Evolutionary conservation across 1,284 basidiomycete species (phyloP), one percentile per base, ranked within the genome.

Genomic region (Sparassis latifolia): DNA sequence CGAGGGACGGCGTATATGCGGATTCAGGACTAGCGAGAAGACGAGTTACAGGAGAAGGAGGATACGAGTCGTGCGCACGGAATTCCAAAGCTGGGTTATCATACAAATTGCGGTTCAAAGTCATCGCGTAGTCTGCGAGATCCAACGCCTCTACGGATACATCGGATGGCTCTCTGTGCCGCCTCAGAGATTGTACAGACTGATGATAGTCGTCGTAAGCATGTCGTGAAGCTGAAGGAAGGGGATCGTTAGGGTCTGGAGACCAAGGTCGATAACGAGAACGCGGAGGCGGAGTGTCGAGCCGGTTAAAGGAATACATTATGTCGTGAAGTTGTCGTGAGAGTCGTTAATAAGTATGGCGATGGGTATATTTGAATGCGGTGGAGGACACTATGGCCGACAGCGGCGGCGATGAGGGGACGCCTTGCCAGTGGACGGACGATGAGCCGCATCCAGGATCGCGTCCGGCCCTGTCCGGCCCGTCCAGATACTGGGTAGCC

Each of bases 101-200:
- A 7, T 55, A 47, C 5, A 57, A 65, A 51, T 57, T 58, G 56
- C 60, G 60, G 28, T 69, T 65, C 30, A 84, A 68, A 31, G 76
- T 78, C 53, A 62, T 68, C 6, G 80, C 72, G 64, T 85, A 86
- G 62, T 84, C 83, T 38, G 82, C 82, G 28, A 86, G 73, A 66
- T 86, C 84, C 50, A 85, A 72, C 2, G 82, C 82, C 61, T 85
- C 82, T 2, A 85, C 74, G 52, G 82, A 84, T 41, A 71, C 73
- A 52, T 84, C 82, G n/a, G 80, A 81, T 2, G 75, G 66, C 53
- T 83, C 77, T 53, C 75, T 66, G 66, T 47, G 66, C 65, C 45
- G 28, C 43, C 50, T 10, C 41, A 52, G 3, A 45, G 50, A 47
- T 20, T 20, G 20, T 20, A 20, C 20, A 20, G 20, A 20, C 20